Conservation (phyloP, 2,329 filamentous ascomycete species). For the Aspergillus terreus region DNA sequence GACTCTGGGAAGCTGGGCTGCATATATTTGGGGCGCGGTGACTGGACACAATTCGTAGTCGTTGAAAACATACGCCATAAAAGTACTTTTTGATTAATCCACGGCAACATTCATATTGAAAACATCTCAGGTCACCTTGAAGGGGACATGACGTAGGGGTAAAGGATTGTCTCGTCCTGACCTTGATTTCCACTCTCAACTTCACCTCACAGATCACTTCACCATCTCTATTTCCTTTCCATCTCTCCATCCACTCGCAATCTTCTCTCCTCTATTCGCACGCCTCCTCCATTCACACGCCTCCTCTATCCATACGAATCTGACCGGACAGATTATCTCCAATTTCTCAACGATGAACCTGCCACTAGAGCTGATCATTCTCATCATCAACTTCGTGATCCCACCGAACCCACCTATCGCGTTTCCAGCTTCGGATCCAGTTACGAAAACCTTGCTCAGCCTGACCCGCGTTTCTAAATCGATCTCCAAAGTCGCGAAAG, state of each 20-base stretch:
- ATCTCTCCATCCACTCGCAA: not conserved
- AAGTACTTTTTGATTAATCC: not conserved
- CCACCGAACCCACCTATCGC: constrained; percentile 7
- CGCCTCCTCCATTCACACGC: not conserved
- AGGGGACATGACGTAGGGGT: no score
- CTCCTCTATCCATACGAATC: not conserved
- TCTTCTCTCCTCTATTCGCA: no score
- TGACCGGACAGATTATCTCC: not conserved
- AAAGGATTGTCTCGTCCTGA: no score
- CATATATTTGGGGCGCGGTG: constrained; percentile 60
- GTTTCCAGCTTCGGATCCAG: constrained; percentile 2
- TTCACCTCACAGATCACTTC: no score
- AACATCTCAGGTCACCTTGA: no score
- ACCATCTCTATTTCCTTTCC: no score
- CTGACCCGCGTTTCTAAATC: constrained; percentile 10
- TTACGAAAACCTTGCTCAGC: constrained; percentile 10
- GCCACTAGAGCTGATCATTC: constrained; percentile 9
- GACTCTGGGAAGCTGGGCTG: constrained; percentile 47
- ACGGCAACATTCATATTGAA: no score
- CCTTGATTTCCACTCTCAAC: no score
- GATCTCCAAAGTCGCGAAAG: constrained; percentile 4
- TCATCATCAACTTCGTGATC: constrained; percentile 11
- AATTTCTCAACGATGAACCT: not conserved
- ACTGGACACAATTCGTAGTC: constrained; percentile 46
- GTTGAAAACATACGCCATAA: not conserved